phyloP scores from a whole-genome alignment of 371 early-diverging fungal genomes.

The Rhizopus stolonifer region DNA sequence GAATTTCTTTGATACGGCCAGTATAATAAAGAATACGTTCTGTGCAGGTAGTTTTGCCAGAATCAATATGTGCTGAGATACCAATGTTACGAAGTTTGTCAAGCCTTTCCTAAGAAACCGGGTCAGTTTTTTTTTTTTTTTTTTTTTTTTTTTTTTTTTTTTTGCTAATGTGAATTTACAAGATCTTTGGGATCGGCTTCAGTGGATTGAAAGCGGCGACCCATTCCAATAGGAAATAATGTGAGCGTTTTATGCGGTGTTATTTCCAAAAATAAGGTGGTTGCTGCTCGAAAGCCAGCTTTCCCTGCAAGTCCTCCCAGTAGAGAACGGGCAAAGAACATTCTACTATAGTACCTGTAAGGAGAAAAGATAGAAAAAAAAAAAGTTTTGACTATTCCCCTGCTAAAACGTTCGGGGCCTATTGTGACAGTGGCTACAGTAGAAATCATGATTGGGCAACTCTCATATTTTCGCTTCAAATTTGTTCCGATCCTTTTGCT shows the following conservation, averaged over 20 bases:
- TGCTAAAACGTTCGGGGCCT: too few species aligned
- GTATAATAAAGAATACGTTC: slow-evolving; percentile 97
- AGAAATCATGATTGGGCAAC: too few species aligned
- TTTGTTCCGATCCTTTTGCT: too few species aligned
- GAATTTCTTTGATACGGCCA: slow-evolving; percentile 94
- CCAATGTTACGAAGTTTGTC: slow-evolving; percentile 89
- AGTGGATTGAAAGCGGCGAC: slow-evolving; percentile 44
- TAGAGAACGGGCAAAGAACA: slow-evolving; percentile 50
- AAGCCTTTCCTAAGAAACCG: slow-evolving; percentile 52
- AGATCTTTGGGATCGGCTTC: slow-evolving; percentile 40
- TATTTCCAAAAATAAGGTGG: slow-evolving; percentile 19
- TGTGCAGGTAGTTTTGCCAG: slow-evolving; percentile 97
- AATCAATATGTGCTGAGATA: slow-evolving; percentile 98
- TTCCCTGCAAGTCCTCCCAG: slow-evolving; percentile 45
- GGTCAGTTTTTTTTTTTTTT: too few species aligned
- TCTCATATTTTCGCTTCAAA: too few species aligned
- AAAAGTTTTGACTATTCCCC: slow-evolving; percentile 1
- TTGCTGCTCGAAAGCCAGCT: slow-evolving; percentile 32
- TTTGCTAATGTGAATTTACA: slow-evolving; percentile 25
- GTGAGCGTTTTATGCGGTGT: slow-evolving; percentile 32
- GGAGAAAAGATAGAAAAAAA: slow-evolving; percentile 4
- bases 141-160: too few species aligned
- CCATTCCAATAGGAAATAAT: slow-evolving; percentile 31
- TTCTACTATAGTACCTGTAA: slow-evolving; percentile 15
- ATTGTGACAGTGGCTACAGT: too few species aligned